Evolutionary conservation across 1,284 basidiomycete species (phyloP).

Genomic region (Tranzscheliella williamsii): DNA sequence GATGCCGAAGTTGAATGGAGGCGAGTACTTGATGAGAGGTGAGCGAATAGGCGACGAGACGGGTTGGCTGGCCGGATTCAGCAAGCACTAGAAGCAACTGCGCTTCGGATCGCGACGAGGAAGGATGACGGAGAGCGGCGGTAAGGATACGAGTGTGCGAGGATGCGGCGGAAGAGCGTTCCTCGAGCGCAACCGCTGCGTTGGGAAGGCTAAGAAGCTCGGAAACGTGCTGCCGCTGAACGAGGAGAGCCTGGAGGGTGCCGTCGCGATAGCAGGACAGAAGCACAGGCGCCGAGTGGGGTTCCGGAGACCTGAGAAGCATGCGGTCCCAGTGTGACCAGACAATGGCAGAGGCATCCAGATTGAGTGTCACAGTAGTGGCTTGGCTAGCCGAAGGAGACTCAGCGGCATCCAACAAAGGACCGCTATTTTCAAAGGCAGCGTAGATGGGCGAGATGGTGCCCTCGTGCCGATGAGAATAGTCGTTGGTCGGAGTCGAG

Average conservation of each 20-base stretch:
- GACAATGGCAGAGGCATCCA: no score
- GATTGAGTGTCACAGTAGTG: no score
- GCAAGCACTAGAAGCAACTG: constrained; percentile 17
- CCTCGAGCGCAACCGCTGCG: constrained; percentile 7
- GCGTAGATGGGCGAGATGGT: constrained; percentile 38
- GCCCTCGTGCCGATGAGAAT: constrained; percentile 14
- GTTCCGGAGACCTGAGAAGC: constrained; percentile 1
- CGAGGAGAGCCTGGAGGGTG: constrained; percentile 23
- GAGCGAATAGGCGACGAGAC: constrained; percentile 25
- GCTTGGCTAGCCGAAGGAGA: no score
- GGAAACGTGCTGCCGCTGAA: constrained; percentile 19
- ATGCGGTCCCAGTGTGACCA: constrained; percentile 38
- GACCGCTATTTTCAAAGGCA: constrained; percentile 28
- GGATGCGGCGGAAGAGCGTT: neutral
- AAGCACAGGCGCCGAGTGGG: constrained; percentile 13
- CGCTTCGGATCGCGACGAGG: neutral
- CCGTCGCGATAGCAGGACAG: constrained; percentile 24
- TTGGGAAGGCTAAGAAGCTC: constrained; percentile 23
- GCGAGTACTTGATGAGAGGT: constrained; percentile 15
- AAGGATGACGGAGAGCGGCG: constrained; percentile 17
- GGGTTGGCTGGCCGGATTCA: constrained; percentile 1
- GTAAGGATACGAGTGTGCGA: neutral
- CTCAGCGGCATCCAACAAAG: no score
- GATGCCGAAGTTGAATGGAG: constrained; percentile 10
- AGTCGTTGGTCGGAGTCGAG: constrained; percentile 2